These are phyloP conservation scores for Cutaneotrichosporon daszewskae DNA, from an alignment of 1,284 basidiomycete species.

Conservation along the genomic window DNA sequence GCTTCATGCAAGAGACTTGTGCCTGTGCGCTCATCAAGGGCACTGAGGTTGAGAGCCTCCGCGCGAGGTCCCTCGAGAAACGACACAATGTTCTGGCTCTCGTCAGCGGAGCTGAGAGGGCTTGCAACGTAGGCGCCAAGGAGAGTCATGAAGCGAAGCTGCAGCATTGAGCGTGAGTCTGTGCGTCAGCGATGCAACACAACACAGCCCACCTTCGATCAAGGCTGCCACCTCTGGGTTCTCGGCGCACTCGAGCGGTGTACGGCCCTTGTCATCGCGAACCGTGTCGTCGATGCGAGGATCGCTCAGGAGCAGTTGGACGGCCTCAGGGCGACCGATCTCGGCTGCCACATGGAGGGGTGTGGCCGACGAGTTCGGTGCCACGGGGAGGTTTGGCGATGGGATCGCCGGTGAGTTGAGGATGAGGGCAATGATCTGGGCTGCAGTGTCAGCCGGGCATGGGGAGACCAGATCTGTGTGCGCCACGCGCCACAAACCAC, in stretches of 20 bases:
- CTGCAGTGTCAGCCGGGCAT: no score
- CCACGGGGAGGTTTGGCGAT: constrained; percentile 49
- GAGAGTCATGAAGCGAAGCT: constrained; percentile 66
- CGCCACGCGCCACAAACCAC: no score
- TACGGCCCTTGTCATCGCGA: constrained; percentile 63
- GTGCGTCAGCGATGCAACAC: constrained; percentile 5
- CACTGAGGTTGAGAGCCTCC: constrained; percentile 45
- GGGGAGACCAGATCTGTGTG: no score
- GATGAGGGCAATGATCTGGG: constrained; percentile 62
- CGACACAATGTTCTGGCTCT: constrained; percentile 40
- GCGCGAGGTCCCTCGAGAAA: constrained; percentile 54
- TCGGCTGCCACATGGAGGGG: constrained; percentile 81
- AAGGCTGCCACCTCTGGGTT: constrained; percentile 60
- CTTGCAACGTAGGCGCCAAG: constrained; percentile 70
- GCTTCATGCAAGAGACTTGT: constrained; percentile 82
- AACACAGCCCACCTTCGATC: constrained; percentile 65
- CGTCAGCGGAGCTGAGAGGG: constrained; percentile 45
- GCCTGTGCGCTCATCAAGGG: constrained; percentile 68
- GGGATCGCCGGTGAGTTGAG: constrained; percentile 67
- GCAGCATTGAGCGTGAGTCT: constrained; percentile 78
- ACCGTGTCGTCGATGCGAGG: constrained; percentile 74
- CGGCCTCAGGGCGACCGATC: constrained; percentile 69
- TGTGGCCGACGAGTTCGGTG: constrained; percentile 66
- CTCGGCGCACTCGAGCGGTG: constrained; percentile 66
- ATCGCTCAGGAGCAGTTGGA: constrained; percentile 67